These are phyloP conservation scores for Saturnispora quitensis DNA, from an alignment of 805 yeast genomes.

Conservation along the genomic window DNA sequence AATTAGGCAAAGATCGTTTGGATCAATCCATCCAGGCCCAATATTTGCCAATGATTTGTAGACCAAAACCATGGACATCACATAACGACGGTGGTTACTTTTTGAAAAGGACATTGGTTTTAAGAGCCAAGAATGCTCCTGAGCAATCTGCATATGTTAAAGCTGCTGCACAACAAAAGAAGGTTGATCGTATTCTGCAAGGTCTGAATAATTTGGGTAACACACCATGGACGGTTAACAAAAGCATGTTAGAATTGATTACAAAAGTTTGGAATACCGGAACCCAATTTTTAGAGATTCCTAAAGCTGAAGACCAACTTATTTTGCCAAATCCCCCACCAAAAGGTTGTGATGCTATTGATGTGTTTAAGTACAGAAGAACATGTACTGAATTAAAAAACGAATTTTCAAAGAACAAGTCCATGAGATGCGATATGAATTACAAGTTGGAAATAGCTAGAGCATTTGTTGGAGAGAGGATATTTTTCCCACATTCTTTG, in stretches of 20 bases:
- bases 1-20: conserved; percentile 56
- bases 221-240: conserved; percentile 90
- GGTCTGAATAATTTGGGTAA: conserved; percentile 82
- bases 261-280: conserved; percentile 85
- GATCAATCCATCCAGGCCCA: conserved; percentile 69
- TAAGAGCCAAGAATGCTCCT: conserved; percentile 75
- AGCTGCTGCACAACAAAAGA: conserved; percentile 68
- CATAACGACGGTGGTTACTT: conserved; percentile 82
- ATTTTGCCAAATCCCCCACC: conserved; percentile 49
- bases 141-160: conserved; percentile 84
- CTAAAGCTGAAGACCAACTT: conserved; percentile 39
- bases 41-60: conserved; percentile 81
- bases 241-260: conserved; percentile 55
- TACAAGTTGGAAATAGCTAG: conserved; percentile 93
- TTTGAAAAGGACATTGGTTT: conserved; percentile 50
- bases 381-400: conserved; percentile 47
- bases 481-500: conserved; percentile 71
- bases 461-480: conserved; percentile 73
- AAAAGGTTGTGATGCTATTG: conserved; percentile 61
- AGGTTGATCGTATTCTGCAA: conserved; percentile 55
- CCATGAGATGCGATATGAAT: conserved; percentile 88
- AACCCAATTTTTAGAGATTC: conserved; percentile 60
- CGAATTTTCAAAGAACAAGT: conserved; percentile 59
- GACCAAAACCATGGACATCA: conserved; percentile 82
- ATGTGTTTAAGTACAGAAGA: conserved; percentile 58